phyloP scores from a whole-genome alignment of 768 basidiomycete species.

The Tricholoma matsutake region DNA sequence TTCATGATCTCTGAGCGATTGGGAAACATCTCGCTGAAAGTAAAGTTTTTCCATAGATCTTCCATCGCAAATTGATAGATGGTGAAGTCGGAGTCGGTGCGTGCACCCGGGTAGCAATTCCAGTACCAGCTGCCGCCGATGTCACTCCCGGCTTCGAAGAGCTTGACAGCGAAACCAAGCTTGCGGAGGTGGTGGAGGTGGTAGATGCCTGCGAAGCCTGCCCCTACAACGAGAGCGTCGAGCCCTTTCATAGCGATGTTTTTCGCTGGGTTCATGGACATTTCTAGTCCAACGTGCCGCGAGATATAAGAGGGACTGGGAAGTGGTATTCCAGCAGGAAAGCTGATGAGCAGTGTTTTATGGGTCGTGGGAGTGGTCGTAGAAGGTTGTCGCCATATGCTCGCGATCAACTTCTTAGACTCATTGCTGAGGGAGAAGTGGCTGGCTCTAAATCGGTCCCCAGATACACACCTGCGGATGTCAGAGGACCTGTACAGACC shows the following conservation, averaged over 20 bases:
- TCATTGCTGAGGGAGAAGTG: too few species aligned
- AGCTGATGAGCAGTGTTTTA: too few species aligned
- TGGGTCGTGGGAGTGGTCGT: too few species aligned
- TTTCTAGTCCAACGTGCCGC: neutral
- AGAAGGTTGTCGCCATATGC: too few species aligned
- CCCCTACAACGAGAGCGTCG: constrained; percentile 7
- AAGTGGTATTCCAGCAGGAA: neutral
- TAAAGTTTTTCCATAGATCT: constrained; percentile 10
- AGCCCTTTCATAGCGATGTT: neutral
- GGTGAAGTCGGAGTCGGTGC: constrained; percentile 12
- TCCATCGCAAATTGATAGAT: constrained; percentile 13
- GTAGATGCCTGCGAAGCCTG: constrained; percentile 8
- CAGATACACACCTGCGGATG: too few species aligned
- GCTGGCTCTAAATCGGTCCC: too few species aligned
- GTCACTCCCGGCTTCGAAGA: constrained; percentile 13
- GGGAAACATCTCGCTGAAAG: constrained; percentile 8
- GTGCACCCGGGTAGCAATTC: constrained; percentile 14
- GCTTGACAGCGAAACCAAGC: constrained; percentile 7
- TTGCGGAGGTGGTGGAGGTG: constrained; percentile 10
- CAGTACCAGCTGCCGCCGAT: constrained; percentile 16
- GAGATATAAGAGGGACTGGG: too few species aligned
- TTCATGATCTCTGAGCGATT: constrained; percentile 8
- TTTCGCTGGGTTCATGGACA: neutral
- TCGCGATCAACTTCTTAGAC: too few species aligned
- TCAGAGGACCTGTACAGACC: too few species aligned